phyloP scores from a whole-genome alignment of 2,329 filamentous ascomycete species.

The Chaetoscypha palmicola region DNA sequence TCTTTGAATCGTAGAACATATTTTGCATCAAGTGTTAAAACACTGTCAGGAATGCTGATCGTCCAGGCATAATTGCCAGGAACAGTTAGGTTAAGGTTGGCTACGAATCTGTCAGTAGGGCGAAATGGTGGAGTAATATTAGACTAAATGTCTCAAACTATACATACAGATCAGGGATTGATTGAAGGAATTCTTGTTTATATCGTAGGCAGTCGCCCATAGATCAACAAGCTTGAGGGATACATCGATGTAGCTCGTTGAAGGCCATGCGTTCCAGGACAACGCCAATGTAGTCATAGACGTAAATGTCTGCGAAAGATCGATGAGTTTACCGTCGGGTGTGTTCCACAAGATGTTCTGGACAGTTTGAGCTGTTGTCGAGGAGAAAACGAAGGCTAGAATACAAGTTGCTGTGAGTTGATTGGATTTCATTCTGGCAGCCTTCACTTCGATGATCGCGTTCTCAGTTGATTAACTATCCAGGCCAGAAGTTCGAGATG shows the following conservation, averaged over 20 bases:
- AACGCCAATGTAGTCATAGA: background rate
- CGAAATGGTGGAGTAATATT: no score
- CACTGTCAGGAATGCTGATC: slow-evolving; percentile 6
- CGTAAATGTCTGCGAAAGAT: background rate
- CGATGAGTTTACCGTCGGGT: background rate
- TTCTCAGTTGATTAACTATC: no score
- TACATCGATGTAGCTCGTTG: background rate
- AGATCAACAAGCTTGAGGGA: background rate
- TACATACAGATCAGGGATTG: background rate
- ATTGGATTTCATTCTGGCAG: background rate
- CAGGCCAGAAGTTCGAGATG: no score
- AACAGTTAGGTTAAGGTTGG: slow-evolving; percentile 33
- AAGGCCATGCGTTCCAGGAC: background rate
- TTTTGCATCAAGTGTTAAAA: slow-evolving; percentile 6
- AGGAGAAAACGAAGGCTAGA: background rate
- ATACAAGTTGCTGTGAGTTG: background rate
- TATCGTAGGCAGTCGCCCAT: background rate
- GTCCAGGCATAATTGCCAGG: slow-evolving; percentile 19
- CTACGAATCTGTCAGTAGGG: no score
- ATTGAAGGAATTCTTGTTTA: background rate
- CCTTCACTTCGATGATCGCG: background rate
- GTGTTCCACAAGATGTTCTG: background rate
- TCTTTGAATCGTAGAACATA: slow-evolving; percentile 14
- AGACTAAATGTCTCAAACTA: no score
- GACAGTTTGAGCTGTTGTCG: background rate